Base-by-base conservation (phyloP, 805 yeast species). In the Candida nanaspora region DNA sequence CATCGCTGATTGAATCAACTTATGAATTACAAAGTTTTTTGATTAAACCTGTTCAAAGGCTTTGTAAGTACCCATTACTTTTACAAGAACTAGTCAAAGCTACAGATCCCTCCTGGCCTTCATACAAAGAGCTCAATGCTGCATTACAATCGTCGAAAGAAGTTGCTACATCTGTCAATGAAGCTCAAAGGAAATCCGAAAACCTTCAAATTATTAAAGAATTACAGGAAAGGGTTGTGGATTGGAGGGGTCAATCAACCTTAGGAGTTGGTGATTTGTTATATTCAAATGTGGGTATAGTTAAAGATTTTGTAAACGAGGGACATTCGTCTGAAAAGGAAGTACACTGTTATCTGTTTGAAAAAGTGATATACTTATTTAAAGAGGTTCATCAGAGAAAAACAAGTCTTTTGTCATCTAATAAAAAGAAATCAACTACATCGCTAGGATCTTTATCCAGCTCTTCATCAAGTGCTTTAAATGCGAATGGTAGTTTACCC, bases 41-140 rank as follows among this genome's bases (percentile, higher is more conserved):
- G 33, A 77, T 93, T 51, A 93, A 91, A 59, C 99, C 99, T 0
- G 86, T 93, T 30, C 99, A 93, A 66, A 75, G 99, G 47, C 72
- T 93, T n/a, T 86, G 96, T 70, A 86, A 89, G 59, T 93, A 93
- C 61, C 98, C 98, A 2, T 65, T 93, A 39, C 68, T 93, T 37
- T 63, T 93, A 39, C 78, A 75, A 51, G 93, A 86, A 55, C 68
- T 93, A 40, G 59, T 86, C 38, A 87, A 86, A 56, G 58, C 69
- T 38, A 75, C 87, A 10, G 82, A 78, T 29, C 56, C 59, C 13
- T 56, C 62, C 15, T 68, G 72, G 67, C 73, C 76, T 8, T 67
- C 66, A 44, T 78, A 76, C 52, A 75, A 72, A 45, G 98, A 91
- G 57, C 66, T 91, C 25, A 66, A 74, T 22, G 60, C 73, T 41